A percentile compares a stretch with the other conserved stretches of the same genome.
Evolutionary conservation across 2,329 filamentous ascomycete genomes (phyloP).

Genomic region (Diaporthe vaccinii): DNA sequence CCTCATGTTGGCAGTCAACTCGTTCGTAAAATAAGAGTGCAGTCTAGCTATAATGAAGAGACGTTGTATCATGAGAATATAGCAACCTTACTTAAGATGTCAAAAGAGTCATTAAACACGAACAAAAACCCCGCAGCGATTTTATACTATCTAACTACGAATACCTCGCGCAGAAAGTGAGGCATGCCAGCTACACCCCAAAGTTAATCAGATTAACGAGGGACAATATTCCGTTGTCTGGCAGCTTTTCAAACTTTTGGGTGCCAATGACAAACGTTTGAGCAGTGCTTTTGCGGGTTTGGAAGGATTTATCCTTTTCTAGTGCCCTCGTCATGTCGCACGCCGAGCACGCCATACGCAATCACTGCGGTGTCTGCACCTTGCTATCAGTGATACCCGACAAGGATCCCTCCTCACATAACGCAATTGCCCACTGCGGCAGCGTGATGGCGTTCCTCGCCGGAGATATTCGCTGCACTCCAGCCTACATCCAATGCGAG

Average conservation of each 20-base stretch:
- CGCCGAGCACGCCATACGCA: constrained; percentile 17
- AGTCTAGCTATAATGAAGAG: no score
- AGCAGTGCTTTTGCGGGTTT: not conserved
- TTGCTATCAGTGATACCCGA: not conserved
- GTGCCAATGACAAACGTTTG: not conserved
- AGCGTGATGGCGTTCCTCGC: constrained; percentile 28
- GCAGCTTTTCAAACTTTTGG: not conserved
- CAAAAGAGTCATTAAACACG: no score
- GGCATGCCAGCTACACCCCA: no score
- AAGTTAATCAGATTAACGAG: no score
- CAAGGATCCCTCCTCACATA: constrained; percentile 17
- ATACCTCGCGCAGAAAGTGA: no score
- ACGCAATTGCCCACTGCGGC: constrained; percentile 35
- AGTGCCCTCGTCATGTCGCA: constrained; percentile 21
- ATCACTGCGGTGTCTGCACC: not conserved
- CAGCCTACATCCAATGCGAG: not conserved
- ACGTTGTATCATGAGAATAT: no score
- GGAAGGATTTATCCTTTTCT: not conserved
- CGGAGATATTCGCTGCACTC: not conserved
- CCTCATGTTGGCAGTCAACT: no score
- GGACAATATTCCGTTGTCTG: no score
- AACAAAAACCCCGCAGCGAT: no score
- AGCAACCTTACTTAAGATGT: no score
- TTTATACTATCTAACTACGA: no score
- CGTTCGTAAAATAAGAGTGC: no score